phyloP scores from a whole-genome alignment of 352 stramenopile species.

The Globisporangium ultimum region DNA sequence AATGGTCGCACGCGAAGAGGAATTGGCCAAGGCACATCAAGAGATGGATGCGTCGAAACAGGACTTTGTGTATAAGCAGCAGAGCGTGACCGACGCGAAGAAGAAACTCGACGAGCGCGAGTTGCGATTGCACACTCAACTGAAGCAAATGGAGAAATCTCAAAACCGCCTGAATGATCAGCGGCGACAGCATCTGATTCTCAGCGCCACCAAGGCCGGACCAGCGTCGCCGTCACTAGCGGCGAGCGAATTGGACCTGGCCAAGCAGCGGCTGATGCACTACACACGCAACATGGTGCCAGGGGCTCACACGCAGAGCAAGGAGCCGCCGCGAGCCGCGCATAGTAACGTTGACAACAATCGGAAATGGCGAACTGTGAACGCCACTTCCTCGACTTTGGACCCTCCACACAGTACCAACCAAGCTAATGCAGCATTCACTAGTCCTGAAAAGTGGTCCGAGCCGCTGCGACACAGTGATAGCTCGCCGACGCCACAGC shows the following conservation, averaged over 20 bases:
- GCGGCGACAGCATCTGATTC: slow-evolving; percentile 33
- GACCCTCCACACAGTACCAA: neutral
- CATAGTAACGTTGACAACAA: slow-evolving; percentile 11
- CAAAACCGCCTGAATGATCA: slow-evolving; percentile 43
- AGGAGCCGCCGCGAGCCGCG: neutral
- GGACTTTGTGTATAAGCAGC: slow-evolving; percentile 23
- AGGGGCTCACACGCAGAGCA: no score
- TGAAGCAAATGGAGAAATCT: slow-evolving; percentile 50
- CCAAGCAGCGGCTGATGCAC: slow-evolving; percentile 11
- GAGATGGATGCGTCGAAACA: slow-evolving; percentile 20
- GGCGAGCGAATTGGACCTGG: slow-evolving; percentile 13
- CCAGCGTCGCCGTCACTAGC: neutral
- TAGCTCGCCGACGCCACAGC: neutral
- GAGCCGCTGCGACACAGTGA: neutral
- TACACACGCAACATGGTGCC: slow-evolving; percentile 10
- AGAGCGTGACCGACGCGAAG: slow-evolving; percentile 35
- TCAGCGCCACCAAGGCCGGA: neutral
- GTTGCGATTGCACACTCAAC: slow-evolving; percentile 40
- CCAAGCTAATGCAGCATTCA: neutral
- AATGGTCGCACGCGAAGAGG: slow-evolving; percentile 15
- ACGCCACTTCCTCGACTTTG: neutral
- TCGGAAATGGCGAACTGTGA: slow-evolving; percentile 7
- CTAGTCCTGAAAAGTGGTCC: neutral
- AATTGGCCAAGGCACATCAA: neutral
- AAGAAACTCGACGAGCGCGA: slow-evolving; percentile 50